Percentiles rank a stretch among this genome's conserved stretches.
Conservation (phyloP, 192 early-diverging fungal genomes). For the Podila epicladia region DNA sequence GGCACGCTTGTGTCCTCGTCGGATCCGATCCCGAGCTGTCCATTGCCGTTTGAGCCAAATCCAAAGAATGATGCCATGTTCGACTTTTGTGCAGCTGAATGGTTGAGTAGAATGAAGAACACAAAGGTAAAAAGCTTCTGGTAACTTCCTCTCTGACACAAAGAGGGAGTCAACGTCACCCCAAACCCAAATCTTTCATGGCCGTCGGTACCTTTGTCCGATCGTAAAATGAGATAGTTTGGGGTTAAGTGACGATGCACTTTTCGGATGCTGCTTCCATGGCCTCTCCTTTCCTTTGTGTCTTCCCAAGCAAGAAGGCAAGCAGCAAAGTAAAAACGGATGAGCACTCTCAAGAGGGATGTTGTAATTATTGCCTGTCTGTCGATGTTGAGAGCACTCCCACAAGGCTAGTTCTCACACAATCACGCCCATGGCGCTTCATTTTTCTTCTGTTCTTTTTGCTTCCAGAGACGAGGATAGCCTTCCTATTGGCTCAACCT, state of each 20-base stretch:
- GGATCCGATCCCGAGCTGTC: constrained; percentile 70
- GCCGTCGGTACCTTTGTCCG: too few species aligned
- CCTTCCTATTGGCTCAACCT: constrained; percentile 4
- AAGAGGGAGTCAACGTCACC: too few species aligned
- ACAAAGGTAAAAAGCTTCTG: too few species aligned
- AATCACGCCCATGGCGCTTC: not conserved
- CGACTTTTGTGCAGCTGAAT: not conserved
- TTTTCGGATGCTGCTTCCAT: constrained; percentile 2
- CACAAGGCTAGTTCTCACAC: too few species aligned
- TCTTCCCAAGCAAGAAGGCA: constrained; percentile 3
- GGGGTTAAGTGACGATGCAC: too few species aligned
- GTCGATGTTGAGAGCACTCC: too few species aligned
- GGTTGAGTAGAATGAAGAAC: too few species aligned
- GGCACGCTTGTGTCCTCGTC: constrained; percentile 54
- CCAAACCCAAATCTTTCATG: too few species aligned
- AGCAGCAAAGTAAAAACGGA: not conserved
- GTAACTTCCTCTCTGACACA: too few species aligned
- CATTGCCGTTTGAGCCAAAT: constrained; percentile 73
- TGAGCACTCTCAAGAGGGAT: not conserved
- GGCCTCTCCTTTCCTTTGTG: not conserved
- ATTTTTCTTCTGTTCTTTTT: constrained; percentile 1
- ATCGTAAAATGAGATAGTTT: too few species aligned
- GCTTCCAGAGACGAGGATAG: constrained; percentile 3
- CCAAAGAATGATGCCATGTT: constrained; percentile 45
- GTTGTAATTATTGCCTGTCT: too few species aligned